Evolutionary conservation across 495 filamentous ascomycete genomes (phyloP).

Genomic region (Annulohypoxylon moriforme): DNA sequence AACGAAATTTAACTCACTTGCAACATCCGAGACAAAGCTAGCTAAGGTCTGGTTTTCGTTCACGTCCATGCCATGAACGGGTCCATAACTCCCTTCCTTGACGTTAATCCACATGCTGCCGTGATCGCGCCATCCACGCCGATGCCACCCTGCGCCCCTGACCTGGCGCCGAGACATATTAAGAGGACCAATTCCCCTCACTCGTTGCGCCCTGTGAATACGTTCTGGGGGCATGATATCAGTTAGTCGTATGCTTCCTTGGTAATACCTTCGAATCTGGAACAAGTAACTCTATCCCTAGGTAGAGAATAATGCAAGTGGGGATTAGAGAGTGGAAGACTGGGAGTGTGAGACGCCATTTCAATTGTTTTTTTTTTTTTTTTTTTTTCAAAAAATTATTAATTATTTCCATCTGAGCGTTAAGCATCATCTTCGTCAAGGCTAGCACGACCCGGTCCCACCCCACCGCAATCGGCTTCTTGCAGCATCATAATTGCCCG

Average conservation of each 20-base stretch:
- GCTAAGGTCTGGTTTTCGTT: slow-evolving; percentile 31
- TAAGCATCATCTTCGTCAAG: not conserved
- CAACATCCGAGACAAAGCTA: slow-evolving; percentile 8
- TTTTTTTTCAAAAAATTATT: too few relatives aligned
- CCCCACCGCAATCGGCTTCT: not conserved
- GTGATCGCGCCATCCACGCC: slow-evolving; percentile 21
- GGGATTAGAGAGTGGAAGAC: too few relatives aligned
- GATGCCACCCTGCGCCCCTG: slow-evolving; percentile 31
- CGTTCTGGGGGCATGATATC: slow-evolving; percentile 24
- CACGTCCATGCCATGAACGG: slow-evolving; percentile 20
- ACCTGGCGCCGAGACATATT: slow-evolving; percentile 20
- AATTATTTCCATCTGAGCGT: too few relatives aligned
- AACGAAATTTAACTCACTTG: slow-evolving; percentile 5
- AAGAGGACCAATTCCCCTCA: slow-evolving; percentile 14
- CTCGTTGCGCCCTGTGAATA: slow-evolving; percentile 23
- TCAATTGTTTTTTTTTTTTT: too few relatives aligned
- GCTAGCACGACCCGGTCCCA: not conserved
- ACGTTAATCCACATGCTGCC: slow-evolving; percentile 38
- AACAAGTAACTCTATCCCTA: not conserved
- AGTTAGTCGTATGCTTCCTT: not conserved
- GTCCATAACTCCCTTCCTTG: slow-evolving; percentile 28
- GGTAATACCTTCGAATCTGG: not conserved
- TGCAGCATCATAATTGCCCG: not conserved
- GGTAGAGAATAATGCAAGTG: too few relatives aligned
- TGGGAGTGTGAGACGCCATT: too few relatives aligned